Evolutionary conservation across 129 eudicot species (phyloP).

Genomic region (Tanacetum coccineum): DNA sequence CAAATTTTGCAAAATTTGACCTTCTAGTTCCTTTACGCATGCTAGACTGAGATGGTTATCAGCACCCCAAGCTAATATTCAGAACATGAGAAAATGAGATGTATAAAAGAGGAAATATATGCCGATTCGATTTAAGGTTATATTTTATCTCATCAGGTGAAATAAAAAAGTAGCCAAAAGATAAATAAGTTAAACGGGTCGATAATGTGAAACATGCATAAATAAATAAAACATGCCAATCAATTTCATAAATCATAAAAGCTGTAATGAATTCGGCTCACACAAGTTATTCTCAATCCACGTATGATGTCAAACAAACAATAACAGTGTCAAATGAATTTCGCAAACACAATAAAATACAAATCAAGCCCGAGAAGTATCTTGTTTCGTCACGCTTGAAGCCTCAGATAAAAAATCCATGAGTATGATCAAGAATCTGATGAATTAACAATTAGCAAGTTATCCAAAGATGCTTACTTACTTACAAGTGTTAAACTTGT

Average conservation of each 20-base stretch:
- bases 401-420: conserved; percentile 16
- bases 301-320: conserved; percentile 33
- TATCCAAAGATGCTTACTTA: background rate
- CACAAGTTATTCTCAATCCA: conserved; percentile 31
- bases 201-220: background rate
- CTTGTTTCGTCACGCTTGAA: conserved; percentile 22
- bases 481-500: conserved; percentile 25
- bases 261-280: conserved; percentile 16
- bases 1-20: too few species aligned
- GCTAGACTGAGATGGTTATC: too few species aligned
- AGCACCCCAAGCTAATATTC: too few species aligned
- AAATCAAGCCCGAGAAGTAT: conserved; percentile 11
- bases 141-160: too few species aligned
- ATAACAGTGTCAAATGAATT: conserved; percentile 25
- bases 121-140: too few species aligned
- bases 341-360: conserved; percentile 16
- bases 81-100: too few species aligned
- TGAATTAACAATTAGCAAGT: conserved; percentile 33
- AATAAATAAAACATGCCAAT: conserved; percentile 18
- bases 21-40: too few species aligned
- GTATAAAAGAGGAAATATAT: too few species aligned
- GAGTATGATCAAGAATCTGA: conserved; percentile 32
- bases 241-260: conserved; percentile 22
- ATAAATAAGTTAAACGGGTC: background rate
- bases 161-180: too few species aligned